Base-by-base conservation (phyloP, 345 rosid species). In the Moricandia arvensis region DNA sequence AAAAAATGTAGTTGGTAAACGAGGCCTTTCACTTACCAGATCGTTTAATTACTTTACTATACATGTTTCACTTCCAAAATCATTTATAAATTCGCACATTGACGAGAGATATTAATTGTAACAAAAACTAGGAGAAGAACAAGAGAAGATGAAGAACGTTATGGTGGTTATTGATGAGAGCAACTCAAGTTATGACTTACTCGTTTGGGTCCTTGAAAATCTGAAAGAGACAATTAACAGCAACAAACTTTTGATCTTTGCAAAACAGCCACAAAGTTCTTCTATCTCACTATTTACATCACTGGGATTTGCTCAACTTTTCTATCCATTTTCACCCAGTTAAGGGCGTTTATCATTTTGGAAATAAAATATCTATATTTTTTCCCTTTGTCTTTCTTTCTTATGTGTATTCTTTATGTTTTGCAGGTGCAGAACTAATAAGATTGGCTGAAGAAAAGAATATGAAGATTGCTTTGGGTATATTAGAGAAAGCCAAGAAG, bases 121-220 rank as follows among this genome's bases (percentile, higher is more conserved):
- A 63, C 60, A 63, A 2, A 70, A 69, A 6, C 71, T 70, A 38
- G 29, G n/a, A n/a, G n/a, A n/a, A n/a, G n/a, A n/a, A n/a, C n/a
- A 71, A 54, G n/a, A n/a, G 51, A 75, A 49, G 60, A 61, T 45
- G 66, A 87, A 74, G 76, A 85, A 83, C 51, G 84, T 85, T 75
- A 85, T 87, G 91, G 76, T 87, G 74, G 74, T 73, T 35, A 82
- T 87, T 69, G 91, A 85, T 27, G 88, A 85, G 79, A 79, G 57
- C 29, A 81, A 77, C 26, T 75, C 75, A 63, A 87, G 86, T 75
- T 80, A 83, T 69, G 37, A 78, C 38, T 81, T 82, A 9, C 85
- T 87, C 66, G 67, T 74, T 49, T 87, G 87, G 87, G 86, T 73
- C 13, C 86, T 87, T 45, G 54, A 75, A 62, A 77, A 82, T 57